Evolutionary conservation across 2,329 filamentous ascomycete genomes (phyloP).

Genomic region (Orbilia oligospora): DNA sequence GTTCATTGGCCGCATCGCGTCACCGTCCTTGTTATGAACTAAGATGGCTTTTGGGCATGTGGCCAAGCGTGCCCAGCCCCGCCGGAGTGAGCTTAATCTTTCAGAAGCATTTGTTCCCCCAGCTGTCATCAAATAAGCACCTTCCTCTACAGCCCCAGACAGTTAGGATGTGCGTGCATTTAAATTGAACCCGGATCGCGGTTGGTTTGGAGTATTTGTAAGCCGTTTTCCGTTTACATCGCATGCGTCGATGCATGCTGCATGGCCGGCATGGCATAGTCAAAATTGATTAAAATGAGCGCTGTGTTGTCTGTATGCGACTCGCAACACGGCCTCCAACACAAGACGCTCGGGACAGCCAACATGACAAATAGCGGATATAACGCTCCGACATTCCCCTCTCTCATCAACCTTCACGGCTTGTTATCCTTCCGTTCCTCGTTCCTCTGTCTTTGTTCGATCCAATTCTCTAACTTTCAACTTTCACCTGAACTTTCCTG

Average conservation of each 20-base stretch:
- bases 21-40: constrained; percentile 41
- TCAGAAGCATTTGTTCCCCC: neutral
- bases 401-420: too few relatives aligned
- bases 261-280: neutral
- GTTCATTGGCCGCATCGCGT: constrained; percentile 33
- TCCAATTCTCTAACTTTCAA: neutral
- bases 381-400: constrained; percentile 30
- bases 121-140: constrained; percentile 2
- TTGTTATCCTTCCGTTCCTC: constrained; percentile 12
- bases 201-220: constrained; percentile 8
- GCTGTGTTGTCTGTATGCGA: constrained; percentile 24
- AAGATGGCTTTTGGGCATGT: constrained; percentile 5
- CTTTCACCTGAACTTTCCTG: constrained; percentile 18
- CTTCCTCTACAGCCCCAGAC: neutral
- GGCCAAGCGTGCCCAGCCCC: constrained; percentile 42
- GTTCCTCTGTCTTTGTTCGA: neutral
- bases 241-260: neutral
- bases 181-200: too few relatives aligned
- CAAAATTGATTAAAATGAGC: neutral
- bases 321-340: constrained; percentile 31
- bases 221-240: neutral
- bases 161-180: too few relatives aligned
- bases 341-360: neutral
- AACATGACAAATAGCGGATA: constrained; percentile 42
- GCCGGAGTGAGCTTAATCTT: constrained; percentile 36